Conservation (phyloP, 176 grass and related monocot species). For the Aegilops umbellulata region DNA sequence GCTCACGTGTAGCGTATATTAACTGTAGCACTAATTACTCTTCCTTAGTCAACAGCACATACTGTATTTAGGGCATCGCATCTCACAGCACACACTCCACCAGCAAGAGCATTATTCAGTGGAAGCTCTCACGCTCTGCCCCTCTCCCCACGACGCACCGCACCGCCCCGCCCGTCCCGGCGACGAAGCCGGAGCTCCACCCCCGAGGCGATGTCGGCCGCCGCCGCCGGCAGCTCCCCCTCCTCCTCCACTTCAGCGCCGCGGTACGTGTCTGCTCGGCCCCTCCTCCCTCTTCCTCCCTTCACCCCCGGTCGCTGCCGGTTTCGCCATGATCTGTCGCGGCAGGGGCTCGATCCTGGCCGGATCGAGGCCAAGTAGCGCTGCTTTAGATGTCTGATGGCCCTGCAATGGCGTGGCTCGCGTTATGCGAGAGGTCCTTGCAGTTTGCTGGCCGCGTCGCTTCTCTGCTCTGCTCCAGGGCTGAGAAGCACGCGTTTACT, state of each 20-base stretch:
- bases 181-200: neutral
- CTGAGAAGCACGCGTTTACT: no score
- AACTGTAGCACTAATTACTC: no score
- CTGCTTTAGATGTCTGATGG: fast-evolving
- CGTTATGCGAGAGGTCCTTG: no score
- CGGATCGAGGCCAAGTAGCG: neutral
- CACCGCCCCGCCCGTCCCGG: neutral
- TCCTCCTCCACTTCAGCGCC: neutral
- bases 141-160: neutral
- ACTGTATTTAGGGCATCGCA: no score
- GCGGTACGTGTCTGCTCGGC: neutral
- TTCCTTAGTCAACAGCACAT: no score
- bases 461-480: no score
- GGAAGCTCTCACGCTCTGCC: neutral
- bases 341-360: neutral
- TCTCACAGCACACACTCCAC: neutral
- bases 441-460: no score
- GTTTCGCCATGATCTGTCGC: neutral
- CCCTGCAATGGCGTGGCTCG: neutral
- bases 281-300: neutral
- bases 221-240: neutral
- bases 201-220: neutral
- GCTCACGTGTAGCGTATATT: no score
- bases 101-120: neutral
- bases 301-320: no score